Evolutionary conservation across 2,329 filamentous ascomycete genomes (phyloP).

Genomic region (Cercospora beticola): DNA sequence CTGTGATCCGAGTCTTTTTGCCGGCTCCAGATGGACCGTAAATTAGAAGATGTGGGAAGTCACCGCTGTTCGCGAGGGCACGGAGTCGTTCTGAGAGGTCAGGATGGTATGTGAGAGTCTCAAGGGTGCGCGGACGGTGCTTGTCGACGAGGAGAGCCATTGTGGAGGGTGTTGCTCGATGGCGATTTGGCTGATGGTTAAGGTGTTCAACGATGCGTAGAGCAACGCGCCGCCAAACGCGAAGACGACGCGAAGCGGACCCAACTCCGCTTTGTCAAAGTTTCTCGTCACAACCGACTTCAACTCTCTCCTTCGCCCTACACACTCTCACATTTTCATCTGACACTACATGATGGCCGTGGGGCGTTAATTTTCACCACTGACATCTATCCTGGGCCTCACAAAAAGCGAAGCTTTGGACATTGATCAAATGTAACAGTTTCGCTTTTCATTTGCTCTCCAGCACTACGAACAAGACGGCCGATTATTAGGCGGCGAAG

Average conservation of each 20-base stretch:
- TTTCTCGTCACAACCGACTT: background rate
- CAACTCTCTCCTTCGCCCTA: background rate
- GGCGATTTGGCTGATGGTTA: background rate
- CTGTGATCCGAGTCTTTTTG: conserved; percentile 96
- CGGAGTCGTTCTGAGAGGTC: conserved; percentile 84
- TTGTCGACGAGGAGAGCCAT: conserved; percentile 68
- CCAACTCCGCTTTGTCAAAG: background rate
- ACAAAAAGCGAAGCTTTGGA: no score
- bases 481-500: conserved; percentile 22
- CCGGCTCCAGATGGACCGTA: conserved; percentile 95
- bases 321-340: background rate
- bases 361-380: no score
- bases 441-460: background rate
- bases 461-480: conserved; percentile 22
- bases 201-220: background rate
- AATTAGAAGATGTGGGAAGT: conserved; percentile 95
- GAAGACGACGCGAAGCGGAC: conserved; percentile 1
- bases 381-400: no score
- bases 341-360: no score
- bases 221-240: background rate
- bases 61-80: conserved; percentile 88
- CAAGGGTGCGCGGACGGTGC: conserved; percentile 69
- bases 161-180: background rate
- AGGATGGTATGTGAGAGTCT: conserved; percentile 79
- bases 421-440: no score